A percentile compares a stretch with the other conserved stretches of the same genome.
These are phyloP conservation scores for Mrakia frigida DNA, from an alignment of 768 basidiomycete genomes.

Conservation along the genomic window DNA sequence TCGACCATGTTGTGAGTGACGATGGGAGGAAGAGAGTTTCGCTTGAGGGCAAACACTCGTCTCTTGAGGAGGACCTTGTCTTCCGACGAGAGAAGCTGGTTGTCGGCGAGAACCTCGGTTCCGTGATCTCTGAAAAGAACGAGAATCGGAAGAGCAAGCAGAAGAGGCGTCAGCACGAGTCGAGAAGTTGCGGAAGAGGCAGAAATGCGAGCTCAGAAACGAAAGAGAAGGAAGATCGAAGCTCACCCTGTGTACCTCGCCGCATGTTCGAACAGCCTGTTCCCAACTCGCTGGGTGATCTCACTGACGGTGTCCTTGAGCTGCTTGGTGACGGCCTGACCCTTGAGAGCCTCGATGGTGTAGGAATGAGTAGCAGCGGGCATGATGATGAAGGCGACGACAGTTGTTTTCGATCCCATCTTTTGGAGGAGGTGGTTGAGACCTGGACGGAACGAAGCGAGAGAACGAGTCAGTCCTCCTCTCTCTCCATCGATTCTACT, in stretches of 20 bases:
- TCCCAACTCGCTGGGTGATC: constrained; percentile 87
- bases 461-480: constrained; percentile 13
- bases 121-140: constrained; percentile 60
- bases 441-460: constrained; percentile 39
- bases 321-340: constrained; percentile 95
- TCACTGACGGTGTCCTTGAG: constrained; percentile 91
- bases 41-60: constrained; percentile 90
- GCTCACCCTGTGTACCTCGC: constrained; percentile 83
- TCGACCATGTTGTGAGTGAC: constrained; percentile 99
- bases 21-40: constrained; percentile 88
- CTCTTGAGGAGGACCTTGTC: constrained; percentile 93
- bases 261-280: constrained; percentile 87
- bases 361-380: constrained; percentile 94
- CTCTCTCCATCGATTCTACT: too few species aligned
- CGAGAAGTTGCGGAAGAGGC: background rate
- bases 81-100: constrained; percentile 75
- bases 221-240: background rate
- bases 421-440: constrained; percentile 62
- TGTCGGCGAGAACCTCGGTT: constrained; percentile 63
- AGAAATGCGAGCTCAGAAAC: background rate
- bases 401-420: constrained; percentile 65
- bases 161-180: background rate
- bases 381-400: constrained; percentile 99
- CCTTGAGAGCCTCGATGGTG: constrained; percentile 94
- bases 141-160: background rate